phyloP scores from a whole-genome alignment of 441 rosid genomes.

The Gossypium lobatum region DNA sequence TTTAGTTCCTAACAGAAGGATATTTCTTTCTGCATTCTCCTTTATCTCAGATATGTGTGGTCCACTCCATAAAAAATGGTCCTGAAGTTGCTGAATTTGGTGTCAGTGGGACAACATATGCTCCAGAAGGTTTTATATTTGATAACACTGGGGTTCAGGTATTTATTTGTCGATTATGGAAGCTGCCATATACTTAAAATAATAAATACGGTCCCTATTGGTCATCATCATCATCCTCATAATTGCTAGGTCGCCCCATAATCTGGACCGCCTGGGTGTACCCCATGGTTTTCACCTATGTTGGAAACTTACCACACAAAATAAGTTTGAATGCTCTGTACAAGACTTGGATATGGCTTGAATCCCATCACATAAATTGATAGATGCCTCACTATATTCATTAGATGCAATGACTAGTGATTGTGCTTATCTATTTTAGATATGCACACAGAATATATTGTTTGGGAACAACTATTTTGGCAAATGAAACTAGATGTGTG shows the following conservation, averaged over 20 bases:
- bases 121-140: constrained; percentile 88
- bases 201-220: neutral
- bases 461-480: neutral
- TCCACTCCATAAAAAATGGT: constrained; percentile 65
- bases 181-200: neutral
- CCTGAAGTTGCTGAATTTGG: constrained; percentile 61
- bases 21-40: constrained; percentile 9
- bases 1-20: neutral
- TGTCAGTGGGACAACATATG: constrained; percentile 92
- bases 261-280: neutral
- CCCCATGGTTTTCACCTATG: neutral
- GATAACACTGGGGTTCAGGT: constrained; percentile 72
- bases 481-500: neutral
- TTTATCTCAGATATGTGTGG: constrained; percentile 70
- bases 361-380: neutral
- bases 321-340: neutral
- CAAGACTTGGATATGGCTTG: neutral
- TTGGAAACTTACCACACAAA: neutral
- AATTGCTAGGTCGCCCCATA: neutral
- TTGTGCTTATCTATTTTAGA: neutral
- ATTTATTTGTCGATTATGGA: constrained; percentile 17
- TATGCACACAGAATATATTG: neutral
- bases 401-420: constrained; percentile 3
- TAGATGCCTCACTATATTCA: constrained; percentile 3
- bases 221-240: neutral